phyloP scores from a whole-genome alignment of 2,329 filamentous ascomycete genomes.

The Colletotrichum salicis region DNA sequence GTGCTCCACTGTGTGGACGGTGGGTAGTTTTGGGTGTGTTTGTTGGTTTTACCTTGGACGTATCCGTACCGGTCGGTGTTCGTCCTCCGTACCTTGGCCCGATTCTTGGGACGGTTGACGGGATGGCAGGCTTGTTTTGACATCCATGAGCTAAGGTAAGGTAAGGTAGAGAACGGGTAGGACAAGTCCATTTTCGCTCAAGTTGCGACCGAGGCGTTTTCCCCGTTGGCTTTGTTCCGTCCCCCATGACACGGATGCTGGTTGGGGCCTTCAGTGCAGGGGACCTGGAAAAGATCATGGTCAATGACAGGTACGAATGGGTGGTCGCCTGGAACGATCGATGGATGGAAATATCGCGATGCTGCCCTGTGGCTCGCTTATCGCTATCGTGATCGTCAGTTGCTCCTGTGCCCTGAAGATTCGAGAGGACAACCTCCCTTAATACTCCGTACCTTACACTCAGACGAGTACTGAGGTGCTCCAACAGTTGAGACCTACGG shows the following conservation, averaged over 20 bases:
- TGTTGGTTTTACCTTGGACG: background rate
- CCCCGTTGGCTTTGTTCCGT: too few relatives aligned
- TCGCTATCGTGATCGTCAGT: constrained; percentile 9
- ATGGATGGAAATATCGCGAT: background rate
- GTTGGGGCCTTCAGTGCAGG: too few relatives aligned
- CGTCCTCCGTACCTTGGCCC: too few relatives aligned
- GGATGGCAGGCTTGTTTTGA: background rate
- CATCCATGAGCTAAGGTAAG: background rate
- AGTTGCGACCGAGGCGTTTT: too few relatives aligned
- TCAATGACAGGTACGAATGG: background rate
- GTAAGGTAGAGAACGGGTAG: too few relatives aligned
- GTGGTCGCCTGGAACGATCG: background rate
- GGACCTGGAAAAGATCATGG: too few relatives aligned
- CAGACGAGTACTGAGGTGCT: background rate
- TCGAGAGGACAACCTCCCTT: background rate
- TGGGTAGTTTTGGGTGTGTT: background rate
- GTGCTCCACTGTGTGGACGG: background rate
- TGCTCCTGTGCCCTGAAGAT: background rate
- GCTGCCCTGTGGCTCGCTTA: constrained; percentile 5
- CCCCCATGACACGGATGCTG: too few relatives aligned
- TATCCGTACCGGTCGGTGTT: background rate
- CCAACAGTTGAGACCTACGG: background rate
- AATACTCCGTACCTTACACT: too few relatives aligned
- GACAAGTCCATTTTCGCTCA: too few relatives aligned
- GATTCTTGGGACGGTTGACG: background rate